A percentile compares a stretch with the other conserved stretches of the same genome.
Conservation (phyloP, 1,284 basidiomycete genomes). For the Melanopsichium pennsylvanicum region DNA sequence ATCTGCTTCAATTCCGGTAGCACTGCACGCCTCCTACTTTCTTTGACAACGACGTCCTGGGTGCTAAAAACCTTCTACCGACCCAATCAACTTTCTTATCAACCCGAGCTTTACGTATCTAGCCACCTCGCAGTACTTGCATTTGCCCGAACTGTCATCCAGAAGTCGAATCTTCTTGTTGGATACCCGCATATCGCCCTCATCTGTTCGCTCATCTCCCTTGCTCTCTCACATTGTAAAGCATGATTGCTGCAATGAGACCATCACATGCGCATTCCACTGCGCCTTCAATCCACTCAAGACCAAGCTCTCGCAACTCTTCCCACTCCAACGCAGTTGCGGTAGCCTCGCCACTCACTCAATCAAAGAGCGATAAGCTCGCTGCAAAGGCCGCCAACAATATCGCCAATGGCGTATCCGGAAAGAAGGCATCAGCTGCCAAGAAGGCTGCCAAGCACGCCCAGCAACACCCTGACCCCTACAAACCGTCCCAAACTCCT, state of each 20-base stretch:
- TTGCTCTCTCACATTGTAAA: too few relatives aligned
- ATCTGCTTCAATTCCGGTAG: neutral
- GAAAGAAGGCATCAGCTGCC: conserved; percentile 37
- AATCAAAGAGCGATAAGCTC: conserved; percentile 29
- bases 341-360: conserved; percentile 35
- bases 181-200: too few relatives aligned
- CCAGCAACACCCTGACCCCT: conserved; percentile 10
- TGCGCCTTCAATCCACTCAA: conserved; percentile 41
- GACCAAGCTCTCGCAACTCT: conserved; percentile 46
- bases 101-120: too few relatives aligned
- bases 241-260: conserved; percentile 59
- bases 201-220: too few relatives aligned
- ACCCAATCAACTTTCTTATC: too few relatives aligned
- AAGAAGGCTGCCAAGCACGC: conserved; percentile 34
- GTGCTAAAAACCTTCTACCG: too few relatives aligned
- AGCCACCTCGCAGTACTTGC: too few relatives aligned
- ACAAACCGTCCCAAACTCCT: conserved; percentile 20
- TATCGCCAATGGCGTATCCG: conserved; percentile 22
- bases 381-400: conserved; percentile 26
- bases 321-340: conserved; percentile 21
- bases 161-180: too few relatives aligned
- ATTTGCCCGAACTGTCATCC: too few relatives aligned
- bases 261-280: conserved; percentile 38
- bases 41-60: neutral
- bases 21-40: neutral